Evolutionary conservation across 148 eudicot species (phyloP).

Genomic region (Hydrangea macrophylla): DNA sequence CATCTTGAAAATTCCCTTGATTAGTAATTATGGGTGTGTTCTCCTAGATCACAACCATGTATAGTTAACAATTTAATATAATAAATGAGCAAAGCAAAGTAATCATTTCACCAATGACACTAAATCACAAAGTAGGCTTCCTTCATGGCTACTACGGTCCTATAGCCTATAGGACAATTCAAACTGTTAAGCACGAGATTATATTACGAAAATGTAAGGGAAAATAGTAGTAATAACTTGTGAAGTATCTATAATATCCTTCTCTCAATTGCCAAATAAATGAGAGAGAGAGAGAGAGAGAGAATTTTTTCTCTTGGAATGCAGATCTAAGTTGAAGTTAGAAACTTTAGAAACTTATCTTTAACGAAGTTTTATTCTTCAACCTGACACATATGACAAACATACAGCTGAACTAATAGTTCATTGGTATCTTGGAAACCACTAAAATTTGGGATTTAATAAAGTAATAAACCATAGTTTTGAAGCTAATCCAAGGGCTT

Average conservation of each 20-base stretch:
- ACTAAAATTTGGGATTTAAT: background rate
- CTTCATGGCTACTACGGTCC: background rate
- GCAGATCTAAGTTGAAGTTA: background rate
- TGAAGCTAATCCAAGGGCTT: background rate
- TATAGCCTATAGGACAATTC: background rate
- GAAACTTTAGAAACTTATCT: background rate
- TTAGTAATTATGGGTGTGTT: constrained; percentile 55
- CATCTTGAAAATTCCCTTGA: constrained; percentile 57
- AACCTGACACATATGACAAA: background rate
- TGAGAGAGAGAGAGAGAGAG: too few relatives aligned
- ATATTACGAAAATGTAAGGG: background rate
- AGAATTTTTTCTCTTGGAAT: background rate
- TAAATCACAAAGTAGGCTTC: background rate
- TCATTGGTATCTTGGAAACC: background rate
- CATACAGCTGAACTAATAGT: background rate
- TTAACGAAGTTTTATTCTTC: background rate
- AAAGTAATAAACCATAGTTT: background rate
- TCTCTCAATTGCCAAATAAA: too few relatives aligned
- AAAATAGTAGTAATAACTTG: background rate
- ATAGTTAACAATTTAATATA: background rate
- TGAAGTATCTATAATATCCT: background rate
- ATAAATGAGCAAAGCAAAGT: background rate
- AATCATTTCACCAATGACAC: constrained; percentile 5
- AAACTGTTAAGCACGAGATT: background rate
- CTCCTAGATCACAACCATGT: constrained; percentile 40